A percentile compares a stretch with the other conserved stretches of the same genome.
Evolutionary conservation across 495 filamentous ascomycete species (phyloP).

Genomic region (Talaromyces proteolyticus): DNA sequence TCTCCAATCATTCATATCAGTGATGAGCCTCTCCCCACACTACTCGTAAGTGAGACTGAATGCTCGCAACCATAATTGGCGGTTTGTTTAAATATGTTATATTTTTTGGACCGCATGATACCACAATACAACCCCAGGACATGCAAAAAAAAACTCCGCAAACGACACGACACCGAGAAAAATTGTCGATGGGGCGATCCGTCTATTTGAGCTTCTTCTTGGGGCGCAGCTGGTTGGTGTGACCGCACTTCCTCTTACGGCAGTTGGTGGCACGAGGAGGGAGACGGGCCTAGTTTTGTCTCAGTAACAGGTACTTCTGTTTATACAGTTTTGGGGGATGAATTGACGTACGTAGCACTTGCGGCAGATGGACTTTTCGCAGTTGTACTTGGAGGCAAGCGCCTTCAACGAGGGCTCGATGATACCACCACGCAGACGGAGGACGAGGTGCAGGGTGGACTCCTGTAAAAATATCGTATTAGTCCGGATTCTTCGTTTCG

Average conservation of each 20-base stretch:
- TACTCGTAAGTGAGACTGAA: no score
- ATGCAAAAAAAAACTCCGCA: neutral
- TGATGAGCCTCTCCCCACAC: neutral
- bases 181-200: conserved; percentile 10
- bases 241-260: conserved; percentile 99
- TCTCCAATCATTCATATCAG: conserved; percentile 1
- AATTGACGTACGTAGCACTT: conserved; percentile 85
- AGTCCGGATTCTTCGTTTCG: conserved; percentile 14
- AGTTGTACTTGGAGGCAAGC: conserved; percentile 98
- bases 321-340: neutral
- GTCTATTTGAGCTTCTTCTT: conserved; percentile 99
- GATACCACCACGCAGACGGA: conserved; percentile 98
- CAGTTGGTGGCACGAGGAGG: conserved; percentile 99
- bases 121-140: neutral
- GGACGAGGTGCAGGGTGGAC: conserved; percentile 97
- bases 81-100: no score
- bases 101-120: no score
- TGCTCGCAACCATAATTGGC: no score
- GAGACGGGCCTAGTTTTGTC: conserved; percentile 67
- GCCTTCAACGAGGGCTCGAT: conserved; percentile 99
- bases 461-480: conserved; percentile 51
- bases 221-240: conserved; percentile 99
- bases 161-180: neutral
- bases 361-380: conserved; percentile 99
- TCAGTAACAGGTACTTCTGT: conserved; percentile 1